Percentiles rank a stretch among this genome's conserved stretches.
Evolutionary conservation across 179 eudicot genomes (phyloP).

Genomic region (Camellia oleifera): DNA sequence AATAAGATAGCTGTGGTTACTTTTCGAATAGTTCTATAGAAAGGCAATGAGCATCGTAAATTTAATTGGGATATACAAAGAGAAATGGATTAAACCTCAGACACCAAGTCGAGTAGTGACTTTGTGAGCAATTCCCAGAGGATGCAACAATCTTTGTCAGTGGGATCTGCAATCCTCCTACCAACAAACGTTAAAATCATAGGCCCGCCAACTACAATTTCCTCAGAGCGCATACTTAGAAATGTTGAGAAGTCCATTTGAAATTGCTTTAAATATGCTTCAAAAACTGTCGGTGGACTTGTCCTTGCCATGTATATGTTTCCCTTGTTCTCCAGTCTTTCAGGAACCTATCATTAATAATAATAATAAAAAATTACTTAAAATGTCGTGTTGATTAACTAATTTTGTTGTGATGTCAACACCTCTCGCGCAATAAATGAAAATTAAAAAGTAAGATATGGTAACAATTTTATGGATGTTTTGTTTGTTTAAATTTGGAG

Average conservation of each 20-base stretch:
- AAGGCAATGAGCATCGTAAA: neutral
- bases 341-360: constrained; percentile 31
- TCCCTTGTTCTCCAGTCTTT: constrained; percentile 40
- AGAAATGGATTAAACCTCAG: constrained; percentile 28
- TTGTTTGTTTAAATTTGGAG: too few species aligned
- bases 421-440: neutral
- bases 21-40: neutral
- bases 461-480: too few species aligned
- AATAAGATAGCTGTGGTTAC: neutral
- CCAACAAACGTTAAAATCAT: constrained; percentile 49
- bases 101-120: constrained; percentile 28
- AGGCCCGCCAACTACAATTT: constrained; percentile 46
- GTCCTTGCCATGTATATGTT: constrained; percentile 43
- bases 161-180: constrained; percentile 18
- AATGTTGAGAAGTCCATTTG: constrained; percentile 44
- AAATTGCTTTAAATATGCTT: constrained; percentile 53
- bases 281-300: constrained; percentile 32
- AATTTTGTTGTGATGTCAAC: neutral
- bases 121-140: constrained; percentile 21
- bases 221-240: constrained; percentile 43
- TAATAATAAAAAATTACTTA: too few species aligned
- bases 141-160: constrained; percentile 19
- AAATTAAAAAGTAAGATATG: too few species aligned
- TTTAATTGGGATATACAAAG: neutral
- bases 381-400: too few species aligned